Conservation (phyloP, 768 basidiomycete species). For the Leccinum ochraceum region DNA sequence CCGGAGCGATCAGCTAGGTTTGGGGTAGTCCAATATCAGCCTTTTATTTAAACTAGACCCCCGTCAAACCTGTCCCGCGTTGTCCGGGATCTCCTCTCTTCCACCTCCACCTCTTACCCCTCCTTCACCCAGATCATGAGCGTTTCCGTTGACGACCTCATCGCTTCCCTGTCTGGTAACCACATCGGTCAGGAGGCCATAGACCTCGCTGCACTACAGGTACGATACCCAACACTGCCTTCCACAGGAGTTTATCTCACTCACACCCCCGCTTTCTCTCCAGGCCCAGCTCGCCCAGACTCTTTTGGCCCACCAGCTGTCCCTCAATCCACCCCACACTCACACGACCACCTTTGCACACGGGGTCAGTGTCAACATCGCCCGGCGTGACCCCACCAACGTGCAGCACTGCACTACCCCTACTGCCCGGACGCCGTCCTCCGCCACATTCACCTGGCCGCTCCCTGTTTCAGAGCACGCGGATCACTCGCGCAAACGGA, state of each 20-base stretch:
- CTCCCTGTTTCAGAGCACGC: slow-evolving; percentile 24
- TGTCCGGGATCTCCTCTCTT: neutral
- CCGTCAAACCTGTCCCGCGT: slow-evolving; percentile 12
- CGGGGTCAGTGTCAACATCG: slow-evolving; percentile 22
- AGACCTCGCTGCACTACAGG: slow-evolving; percentile 51
- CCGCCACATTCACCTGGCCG: slow-evolving; percentile 33
- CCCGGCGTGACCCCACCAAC: slow-evolving; percentile 33
- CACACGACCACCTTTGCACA: slow-evolving; percentile 22
- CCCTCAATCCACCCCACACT: slow-evolving; percentile 19
- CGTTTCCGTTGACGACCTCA: slow-evolving; percentile 51
- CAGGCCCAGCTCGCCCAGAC: slow-evolving; percentile 51
- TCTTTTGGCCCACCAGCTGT: slow-evolving; percentile 37
- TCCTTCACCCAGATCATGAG: slow-evolving; percentile 36
- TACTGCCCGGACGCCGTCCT: slow-evolving; percentile 37
- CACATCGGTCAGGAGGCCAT: slow-evolving; percentile 57
- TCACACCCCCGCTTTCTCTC: neutral
- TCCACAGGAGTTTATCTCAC: slow-evolving; percentile 18
- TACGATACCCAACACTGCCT: slow-evolving; percentile 27
- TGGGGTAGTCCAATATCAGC: slow-evolving; percentile 15
- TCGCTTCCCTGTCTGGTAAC: slow-evolving; percentile 45
- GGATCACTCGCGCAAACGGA: slow-evolving; percentile 31
- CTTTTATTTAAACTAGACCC: neutral
- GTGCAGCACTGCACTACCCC: slow-evolving; percentile 44
- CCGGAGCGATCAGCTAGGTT: slow-evolving; percentile 23
- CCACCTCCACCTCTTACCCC: neutral